Evolutionary conservation across 2,329 filamentous ascomycete species (phyloP).

Genomic region (Fusarium illudens): DNA sequence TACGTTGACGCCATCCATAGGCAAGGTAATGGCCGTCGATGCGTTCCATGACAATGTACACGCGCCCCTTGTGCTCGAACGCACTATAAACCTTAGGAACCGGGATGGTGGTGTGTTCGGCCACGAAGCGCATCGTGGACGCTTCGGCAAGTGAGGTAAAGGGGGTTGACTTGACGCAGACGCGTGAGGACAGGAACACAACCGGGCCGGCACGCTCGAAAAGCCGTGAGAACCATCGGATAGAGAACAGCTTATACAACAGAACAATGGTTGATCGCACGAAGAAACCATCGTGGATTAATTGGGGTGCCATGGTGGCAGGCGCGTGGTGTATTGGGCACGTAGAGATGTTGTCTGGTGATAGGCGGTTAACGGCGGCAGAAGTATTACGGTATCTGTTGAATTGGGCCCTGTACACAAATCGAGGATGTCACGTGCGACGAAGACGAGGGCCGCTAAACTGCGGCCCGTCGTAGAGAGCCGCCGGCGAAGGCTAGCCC

Average conservation of each 20-base stretch:
- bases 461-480: no score
- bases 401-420: no score
- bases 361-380: no score
- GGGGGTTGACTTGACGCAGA: neutral
- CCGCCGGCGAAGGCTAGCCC: no score
- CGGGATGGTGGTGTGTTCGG: slow-evolving; percentile 30
- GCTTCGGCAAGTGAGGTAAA: slow-evolving; percentile 34
- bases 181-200: neutral
- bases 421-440: no score
- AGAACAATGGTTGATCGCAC: neutral
- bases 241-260: neutral
- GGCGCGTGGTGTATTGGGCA: neutral
- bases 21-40: slow-evolving; percentile 40
- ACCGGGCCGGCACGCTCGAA: neutral
- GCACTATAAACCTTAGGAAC: slow-evolving; percentile 33
- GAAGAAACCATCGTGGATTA: neutral
- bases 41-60: slow-evolving; percentile 58
- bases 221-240: neutral
- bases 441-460: no score
- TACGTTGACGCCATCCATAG: slow-evolving; percentile 11
- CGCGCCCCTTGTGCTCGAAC: slow-evolving; percentile 49
- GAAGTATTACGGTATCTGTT: no score
- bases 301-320: neutral
- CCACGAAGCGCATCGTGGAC: slow-evolving; percentile 28
- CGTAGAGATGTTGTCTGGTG: no score